Evolutionary conservation across 2,329 filamentous ascomycete genomes (phyloP), one percentile per base, ranked within the genome.

Genomic region (Pestalotiopsis sp.): DNA sequence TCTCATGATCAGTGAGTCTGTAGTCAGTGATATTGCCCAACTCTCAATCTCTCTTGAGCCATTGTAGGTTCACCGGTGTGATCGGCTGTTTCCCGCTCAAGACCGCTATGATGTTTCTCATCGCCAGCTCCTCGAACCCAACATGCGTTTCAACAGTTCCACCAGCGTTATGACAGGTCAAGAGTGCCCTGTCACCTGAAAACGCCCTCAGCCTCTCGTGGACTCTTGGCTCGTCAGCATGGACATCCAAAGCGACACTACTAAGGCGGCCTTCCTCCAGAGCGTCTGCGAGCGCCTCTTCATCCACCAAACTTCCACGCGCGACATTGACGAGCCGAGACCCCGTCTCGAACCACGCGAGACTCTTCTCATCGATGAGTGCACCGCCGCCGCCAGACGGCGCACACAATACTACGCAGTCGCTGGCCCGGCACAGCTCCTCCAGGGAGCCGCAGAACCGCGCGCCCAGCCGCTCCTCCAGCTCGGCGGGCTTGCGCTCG

Each of bases 91-190:
- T 79, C 0, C 84, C 85, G 2, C 77, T 76, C 66, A 91, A 74
- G 67, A 89, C 89, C 0, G 85, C 84, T 78, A 90, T 80, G 63
- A 92, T 83, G 75, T 92, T 92, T 73, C 87, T 81, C 84, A 92
- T 91, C 40, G 86, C 87, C 75, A 91, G 73, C 76, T 87, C 84
- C 80, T 92, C 90, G 71, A 92, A 91, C 3, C 87, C 88, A n/a
- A 85, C 75, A 72, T 89, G 88, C 69, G 89, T 89, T 75, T 91
- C 88, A 14, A 91, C 82, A 44, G 89, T 91, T 3, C 89, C 88
- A 0, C 89, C 89, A 1, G 89, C 90, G 71, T 91, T 91, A 75
- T 92, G 90, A 65, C 88, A 87, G n/a, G 90, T 88, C 66, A 92
- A 75, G 79, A 89, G 83, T 0, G 87, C 86, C 69, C 83, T 83